Conservation (phyloP, 805 yeast species). For the Candida orba region DNA sequence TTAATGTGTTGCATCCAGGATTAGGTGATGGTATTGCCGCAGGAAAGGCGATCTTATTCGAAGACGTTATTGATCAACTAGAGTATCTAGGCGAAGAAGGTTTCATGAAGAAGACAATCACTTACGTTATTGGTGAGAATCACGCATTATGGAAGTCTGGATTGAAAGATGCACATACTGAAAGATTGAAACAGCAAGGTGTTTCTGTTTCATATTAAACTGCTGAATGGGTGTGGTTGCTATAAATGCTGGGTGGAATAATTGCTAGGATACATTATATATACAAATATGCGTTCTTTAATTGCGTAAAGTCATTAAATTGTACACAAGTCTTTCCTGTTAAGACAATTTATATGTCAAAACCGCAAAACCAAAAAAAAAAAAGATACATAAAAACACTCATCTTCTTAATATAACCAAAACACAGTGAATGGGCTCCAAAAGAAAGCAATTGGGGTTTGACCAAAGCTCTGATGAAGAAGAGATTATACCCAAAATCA, state of each 20-base stretch:
- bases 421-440: conserved; percentile 5
- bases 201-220: background rate
- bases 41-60: conserved; percentile 79
- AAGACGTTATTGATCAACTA: conserved; percentile 73
- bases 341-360: background rate
- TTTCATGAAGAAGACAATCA: conserved; percentile 47
- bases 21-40: conserved; percentile 57
- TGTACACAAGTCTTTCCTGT: too few relatives aligned
- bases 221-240: too few relatives aligned
- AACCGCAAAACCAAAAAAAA: background rate
- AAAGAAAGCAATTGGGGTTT: conserved; percentile 16
- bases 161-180: conserved; percentile 19
- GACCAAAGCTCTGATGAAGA: conserved; percentile 10
- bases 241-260: too few relatives aligned
- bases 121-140: conserved; percentile 66
- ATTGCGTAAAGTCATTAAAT: background rate
- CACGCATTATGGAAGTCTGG: conserved; percentile 62
- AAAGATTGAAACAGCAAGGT: conserved; percentile 63
- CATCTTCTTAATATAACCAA: background rate
- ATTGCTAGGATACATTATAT: background rate
- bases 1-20: conserved; percentile 63
- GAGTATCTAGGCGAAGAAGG: conserved; percentile 48
- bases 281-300: background rate
- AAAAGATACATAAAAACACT: background rate
- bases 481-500: background rate